Evolutionary conservation across 768 basidiomycete genomes (phyloP).

Genomic region (Asterophora parasitica): DNA sequence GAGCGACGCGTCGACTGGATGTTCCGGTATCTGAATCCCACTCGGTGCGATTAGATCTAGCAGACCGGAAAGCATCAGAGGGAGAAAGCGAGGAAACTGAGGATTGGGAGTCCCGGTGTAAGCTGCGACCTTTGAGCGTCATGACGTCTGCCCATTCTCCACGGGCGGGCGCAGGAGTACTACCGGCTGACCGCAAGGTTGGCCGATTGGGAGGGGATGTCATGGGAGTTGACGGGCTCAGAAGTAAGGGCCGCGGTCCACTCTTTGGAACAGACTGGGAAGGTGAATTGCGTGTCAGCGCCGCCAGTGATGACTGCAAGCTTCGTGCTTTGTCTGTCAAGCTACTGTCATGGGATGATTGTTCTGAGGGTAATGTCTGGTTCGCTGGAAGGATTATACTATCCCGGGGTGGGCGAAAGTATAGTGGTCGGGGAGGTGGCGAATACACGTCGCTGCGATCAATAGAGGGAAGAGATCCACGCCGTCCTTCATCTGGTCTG

Average conservation of each 20-base stretch:
- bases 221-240: conserved; percentile 48
- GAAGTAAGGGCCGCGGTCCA: conserved; percentile 62
- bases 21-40: conserved; percentile 50
- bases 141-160: conserved; percentile 49
- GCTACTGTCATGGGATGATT: conserved; percentile 24
- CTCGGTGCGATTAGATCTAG: conserved; percentile 39
- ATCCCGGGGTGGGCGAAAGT: conserved; percentile 54
- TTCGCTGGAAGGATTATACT: conserved; percentile 38
- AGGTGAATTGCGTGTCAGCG: conserved; percentile 32
- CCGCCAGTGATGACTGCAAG: conserved; percentile 39
- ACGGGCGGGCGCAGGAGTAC: conserved; percentile 27
- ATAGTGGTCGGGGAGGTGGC: conserved; percentile 53
- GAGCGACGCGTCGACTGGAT: conserved; percentile 52
- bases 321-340: conserved; percentile 34
- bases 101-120: conserved; percentile 55
- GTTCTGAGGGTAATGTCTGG: conserved; percentile 20
- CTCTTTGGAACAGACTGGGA: conserved; percentile 38
- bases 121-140: conserved; percentile 31
- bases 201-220: conserved; percentile 26
- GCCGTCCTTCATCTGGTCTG: conserved; percentile 18
- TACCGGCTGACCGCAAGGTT: conserved; percentile 29
- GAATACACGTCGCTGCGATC: conserved; percentile 36
- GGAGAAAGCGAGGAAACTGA: conserved; percentile 61
- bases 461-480: conserved; percentile 36
- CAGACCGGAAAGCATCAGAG: conserved; percentile 39